phyloP scores from a whole-genome alignment of 192 early-diverging fungal genomes.

The Coemansia sp. region DNA sequence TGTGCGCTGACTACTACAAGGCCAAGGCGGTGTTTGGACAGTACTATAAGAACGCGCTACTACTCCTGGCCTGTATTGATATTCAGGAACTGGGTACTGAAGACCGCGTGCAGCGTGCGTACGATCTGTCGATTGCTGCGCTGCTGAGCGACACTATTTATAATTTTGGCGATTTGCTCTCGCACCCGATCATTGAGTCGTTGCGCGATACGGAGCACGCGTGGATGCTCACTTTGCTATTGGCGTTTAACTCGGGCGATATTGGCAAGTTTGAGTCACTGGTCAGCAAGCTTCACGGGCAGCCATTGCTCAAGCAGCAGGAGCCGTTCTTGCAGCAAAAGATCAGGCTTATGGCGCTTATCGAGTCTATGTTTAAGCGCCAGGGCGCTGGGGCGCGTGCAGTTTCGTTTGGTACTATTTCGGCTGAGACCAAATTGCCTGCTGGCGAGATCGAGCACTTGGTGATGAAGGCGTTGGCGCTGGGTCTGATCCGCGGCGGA shows the following conservation, averaged over 20 bases:
- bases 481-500: conserved; percentile 87
- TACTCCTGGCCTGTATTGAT: conserved; percentile 90
- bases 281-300: conserved; percentile 63
- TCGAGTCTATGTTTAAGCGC: conserved; percentile 91
- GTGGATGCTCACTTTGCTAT: conserved; percentile 84
- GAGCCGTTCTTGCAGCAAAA: conserved; percentile 85
- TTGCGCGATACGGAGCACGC: conserved; percentile 70
- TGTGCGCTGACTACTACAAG: conserved; percentile 97
- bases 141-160: conserved; percentile 94
- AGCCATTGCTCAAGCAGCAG: conserved; percentile 81
- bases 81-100: conserved; percentile 72
- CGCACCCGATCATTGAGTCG: conserved; percentile 40
- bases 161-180: conserved; percentile 98
- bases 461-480: conserved; percentile 95
- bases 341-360: conserved; percentile 95
- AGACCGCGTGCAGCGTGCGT: conserved; percentile 87
- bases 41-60: conserved; percentile 93
- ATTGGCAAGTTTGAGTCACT: conserved; percentile 90
- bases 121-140: conserved; percentile 87
- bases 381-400: conserved; percentile 62
- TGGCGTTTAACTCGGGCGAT: conserved; percentile 91
- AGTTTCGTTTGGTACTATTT: conserved; percentile 79
- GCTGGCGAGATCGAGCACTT: conserved; percentile 83
- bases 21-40: conserved; percentile 87
- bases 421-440: conserved; percentile 68